Evolutionary conservation across 2,329 filamentous ascomycete genomes (phyloP), one percentile per base, ranked within the genome.

Genomic region (Calonectria pauciramosa): DNA sequence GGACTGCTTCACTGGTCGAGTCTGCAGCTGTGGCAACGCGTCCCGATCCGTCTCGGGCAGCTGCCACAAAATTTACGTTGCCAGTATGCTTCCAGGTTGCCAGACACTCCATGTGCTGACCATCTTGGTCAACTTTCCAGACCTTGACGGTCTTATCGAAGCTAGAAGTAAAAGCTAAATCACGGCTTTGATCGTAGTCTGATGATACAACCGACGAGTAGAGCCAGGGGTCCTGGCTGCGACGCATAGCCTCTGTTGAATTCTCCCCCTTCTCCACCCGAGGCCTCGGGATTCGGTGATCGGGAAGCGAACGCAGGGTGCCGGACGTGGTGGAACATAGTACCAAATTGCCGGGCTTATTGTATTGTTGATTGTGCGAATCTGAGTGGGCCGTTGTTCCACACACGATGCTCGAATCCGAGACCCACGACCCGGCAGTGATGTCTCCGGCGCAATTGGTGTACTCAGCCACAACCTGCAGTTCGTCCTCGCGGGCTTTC

Each of bases 141-240:
- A 90, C 84, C 73, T 92, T 93, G 70, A 93, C 91, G 0, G 89
- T 91, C 32, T 86, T 86, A 78, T 93, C 92, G 75, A 92, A 93
- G 76, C 91, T 91, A 0, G 90, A 90, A 0, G 91, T 93, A 72
- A 90, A 93, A 0, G 87, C 88, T 7, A 89, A 82, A 2, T 86
- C 83, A 34, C 85, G 85, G 0, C 76, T 71, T 2, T 83, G 78
- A 71, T 90, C 89, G 76, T 90, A 91, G 68, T 92, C 90, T 0
- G 91, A 92, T 7, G 90, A 90, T 0, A 92, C 91, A 0, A 93
- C 91, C 0, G 92, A 93, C 0, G 90, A 89, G 77, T 92, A 93
- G 0, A 93, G 84, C 91, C 91, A 93, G 0, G 90, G 90, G 64
- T 91, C 90, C 75, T 93, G 91, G 49, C 88, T 91, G 74, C 87